Conservation (phyloP, 2,329 filamentous ascomycete species). For the Colletotrichum brevisporum region DNA sequence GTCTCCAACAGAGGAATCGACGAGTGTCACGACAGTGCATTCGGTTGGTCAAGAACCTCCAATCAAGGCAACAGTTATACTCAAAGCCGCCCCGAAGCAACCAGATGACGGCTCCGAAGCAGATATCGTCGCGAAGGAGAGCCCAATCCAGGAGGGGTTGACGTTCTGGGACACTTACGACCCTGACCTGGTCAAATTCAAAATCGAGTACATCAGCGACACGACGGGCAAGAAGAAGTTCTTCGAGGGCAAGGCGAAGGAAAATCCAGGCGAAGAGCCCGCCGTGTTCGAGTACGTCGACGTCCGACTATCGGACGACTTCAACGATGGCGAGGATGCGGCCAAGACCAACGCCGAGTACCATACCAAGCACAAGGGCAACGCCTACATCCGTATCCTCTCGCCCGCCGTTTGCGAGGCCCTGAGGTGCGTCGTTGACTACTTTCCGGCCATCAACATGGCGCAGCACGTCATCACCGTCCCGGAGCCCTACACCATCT, state of each 20-base stretch:
- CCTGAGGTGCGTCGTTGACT: constrained; percentile 40
- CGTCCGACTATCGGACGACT: constrained; percentile 30
- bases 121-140: no score
- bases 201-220: constrained; percentile 32
- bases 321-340: constrained; percentile 4
- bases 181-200: constrained; percentile 15
- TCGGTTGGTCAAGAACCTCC: background rate
- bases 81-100: no score
- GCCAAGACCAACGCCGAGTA: background rate
- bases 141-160: background rate
- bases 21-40: background rate
- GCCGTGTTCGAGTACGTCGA: constrained; percentile 38
- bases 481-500: constrained; percentile 25
- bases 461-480: constrained; percentile 23
- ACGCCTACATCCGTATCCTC: constrained; percentile 35
- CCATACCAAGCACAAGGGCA: constrained; percentile 26
- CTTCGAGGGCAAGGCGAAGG: background rate
- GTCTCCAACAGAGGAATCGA: background rate
- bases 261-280: constrained; percentile 4
- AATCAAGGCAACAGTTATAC: no score
- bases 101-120: no score
- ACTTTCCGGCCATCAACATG: constrained; percentile 36
- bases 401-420: constrained; percentile 38
- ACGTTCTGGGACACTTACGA: background rate
- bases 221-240: constrained; percentile 1